A percentile compares a stretch with the other conserved stretches of the same genome.
These are phyloP conservation scores for Monosporozyma aerobia DNA, from an alignment of 805 yeast genomes.

Conservation along the genomic window DNA sequence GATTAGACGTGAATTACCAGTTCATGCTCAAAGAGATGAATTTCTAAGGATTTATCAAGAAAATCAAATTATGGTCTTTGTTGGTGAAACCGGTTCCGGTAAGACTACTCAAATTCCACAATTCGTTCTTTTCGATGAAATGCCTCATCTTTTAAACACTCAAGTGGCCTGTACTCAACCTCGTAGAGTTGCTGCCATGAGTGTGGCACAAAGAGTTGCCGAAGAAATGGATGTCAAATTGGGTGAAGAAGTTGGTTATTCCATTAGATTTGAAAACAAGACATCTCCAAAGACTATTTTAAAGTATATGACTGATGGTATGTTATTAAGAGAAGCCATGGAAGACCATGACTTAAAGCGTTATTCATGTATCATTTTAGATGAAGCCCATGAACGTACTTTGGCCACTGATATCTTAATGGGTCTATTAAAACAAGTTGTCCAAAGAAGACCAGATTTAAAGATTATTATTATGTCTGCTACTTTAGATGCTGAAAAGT, in stretches of 20 bases:
- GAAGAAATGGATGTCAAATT: conserved; percentile 91
- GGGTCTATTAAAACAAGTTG: conserved; percentile 85
- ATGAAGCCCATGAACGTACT: conserved; percentile 98
- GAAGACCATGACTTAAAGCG: conserved; percentile 74
- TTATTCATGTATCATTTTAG: conserved; percentile 85
- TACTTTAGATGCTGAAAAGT: conserved; percentile 93
- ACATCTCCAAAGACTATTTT: conserved; percentile 72
- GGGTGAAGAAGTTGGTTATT: conserved; percentile 94
- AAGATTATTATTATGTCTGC: conserved; percentile 96
- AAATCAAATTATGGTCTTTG: conserved; percentile 93
- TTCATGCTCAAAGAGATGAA: conserved; percentile 86
- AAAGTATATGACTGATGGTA: conserved; percentile 98
- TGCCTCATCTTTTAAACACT: conserved; percentile 76
- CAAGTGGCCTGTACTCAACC: conserved; percentile 96
- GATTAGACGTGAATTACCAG: conserved; percentile 80
- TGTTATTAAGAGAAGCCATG: conserved; percentile 95
- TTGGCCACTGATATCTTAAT: conserved; percentile 91
- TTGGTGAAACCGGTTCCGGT: conserved; percentile 99
- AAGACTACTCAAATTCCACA: conserved; percentile 98
- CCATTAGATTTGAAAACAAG: conserved; percentile 87
- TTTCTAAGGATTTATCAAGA: conserved; percentile 75
- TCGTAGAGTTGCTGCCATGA: conserved; percentile 98
- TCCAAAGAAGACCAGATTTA: conserved; percentile 71
- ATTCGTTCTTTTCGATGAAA: conserved; percentile 80
- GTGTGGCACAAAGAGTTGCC: conserved; percentile 95